A percentile compares a stretch with the other conserved stretches of the same genome.
These are phyloP conservation scores for Lyophyllum atratum DNA, from an alignment of 768 basidiomycete species.

Conservation along the genomic window DNA sequence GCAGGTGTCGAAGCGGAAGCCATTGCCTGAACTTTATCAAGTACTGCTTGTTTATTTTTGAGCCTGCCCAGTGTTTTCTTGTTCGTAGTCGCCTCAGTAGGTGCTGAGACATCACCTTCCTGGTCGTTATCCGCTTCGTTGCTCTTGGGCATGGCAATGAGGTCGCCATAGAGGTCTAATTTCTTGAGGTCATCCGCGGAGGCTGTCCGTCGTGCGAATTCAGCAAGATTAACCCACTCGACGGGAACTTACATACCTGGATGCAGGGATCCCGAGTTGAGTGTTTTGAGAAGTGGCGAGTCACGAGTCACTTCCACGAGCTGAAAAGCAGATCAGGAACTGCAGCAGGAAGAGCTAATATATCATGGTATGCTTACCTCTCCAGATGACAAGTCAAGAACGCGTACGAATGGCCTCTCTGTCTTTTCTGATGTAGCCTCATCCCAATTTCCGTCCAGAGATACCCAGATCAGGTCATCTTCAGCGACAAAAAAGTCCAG, in stretches of 20 bases:
- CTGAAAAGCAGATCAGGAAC: slow-evolving; percentile 23
- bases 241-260: slow-evolving; percentile 40
- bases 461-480: slow-evolving; percentile 22
- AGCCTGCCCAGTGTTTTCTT: slow-evolving; percentile 50
- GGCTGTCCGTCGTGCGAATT: slow-evolving; percentile 34
- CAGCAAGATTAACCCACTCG: background rate
- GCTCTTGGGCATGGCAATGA: slow-evolving; percentile 50
- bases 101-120: slow-evolving; percentile 32
- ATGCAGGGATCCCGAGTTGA: slow-evolving; percentile 47
- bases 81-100: slow-evolving; percentile 31
- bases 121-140: slow-evolving; percentile 45
- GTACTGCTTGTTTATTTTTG: slow-evolving; percentile 52
- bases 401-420: slow-evolving; percentile 10
- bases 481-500: slow-evolving; percentile 20
- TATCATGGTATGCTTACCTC: slow-evolving; percentile 32
- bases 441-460: slow-evolving; percentile 25
- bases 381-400: slow-evolving; percentile 35
- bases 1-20: slow-evolving; percentile 1
- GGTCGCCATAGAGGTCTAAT: slow-evolving; percentile 58
- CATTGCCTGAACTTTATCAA: slow-evolving; percentile 30
- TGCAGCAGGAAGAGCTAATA: background rate
- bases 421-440: slow-evolving; percentile 4
- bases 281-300: slow-evolving; percentile 36
- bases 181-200: slow-evolving; percentile 46
- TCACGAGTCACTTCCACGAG: slow-evolving; percentile 29